Conservation (phyloP, 2,329 filamentous ascomycete genomes). For the Ophiostoma himal-ulmi region DNA sequence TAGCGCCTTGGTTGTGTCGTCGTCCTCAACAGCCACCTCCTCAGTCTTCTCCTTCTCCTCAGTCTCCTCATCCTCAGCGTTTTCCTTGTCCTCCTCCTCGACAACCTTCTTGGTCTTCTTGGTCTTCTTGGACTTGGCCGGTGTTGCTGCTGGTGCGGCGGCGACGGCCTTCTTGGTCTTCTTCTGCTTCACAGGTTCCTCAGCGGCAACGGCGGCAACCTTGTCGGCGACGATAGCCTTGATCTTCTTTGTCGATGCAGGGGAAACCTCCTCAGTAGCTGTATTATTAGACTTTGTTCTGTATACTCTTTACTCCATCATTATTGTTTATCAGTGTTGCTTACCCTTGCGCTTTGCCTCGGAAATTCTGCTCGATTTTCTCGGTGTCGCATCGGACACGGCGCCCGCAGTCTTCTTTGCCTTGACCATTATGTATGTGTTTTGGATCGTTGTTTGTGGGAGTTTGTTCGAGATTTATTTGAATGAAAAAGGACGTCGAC, state of each 20-base stretch:
- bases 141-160: conserved; percentile 16
- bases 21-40: conserved; percentile 20
- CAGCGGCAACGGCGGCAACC: background rate
- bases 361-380: conserved; percentile 23
- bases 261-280: conserved; percentile 23
- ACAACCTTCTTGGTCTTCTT: conserved; percentile 18
- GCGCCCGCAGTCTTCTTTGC: conserved; percentile 20
- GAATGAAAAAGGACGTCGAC: background rate
- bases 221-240: conserved; percentile 18
- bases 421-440: conserved; percentile 17
- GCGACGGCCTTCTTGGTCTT: conserved; percentile 14
- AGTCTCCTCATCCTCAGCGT: conserved; percentile 11
- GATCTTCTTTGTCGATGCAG: conserved; percentile 22
- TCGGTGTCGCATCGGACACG: conserved; percentile 15
- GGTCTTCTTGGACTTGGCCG: conserved; percentile 20
- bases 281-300: conserved; percentile 13
- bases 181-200: conserved; percentile 16
- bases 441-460: background rate
- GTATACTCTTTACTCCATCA: background rate
- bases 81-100: conserved; percentile 15
- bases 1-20: conserved; percentile 22
- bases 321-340: background rate
- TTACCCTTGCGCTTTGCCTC: conserved; percentile 25
- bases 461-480: background rate
- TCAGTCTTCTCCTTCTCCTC: conserved; percentile 18